Evolutionary conservation across 1,284 basidiomycete species (phyloP).

Genomic region (Cutaneotrichosporon sp.): DNA sequence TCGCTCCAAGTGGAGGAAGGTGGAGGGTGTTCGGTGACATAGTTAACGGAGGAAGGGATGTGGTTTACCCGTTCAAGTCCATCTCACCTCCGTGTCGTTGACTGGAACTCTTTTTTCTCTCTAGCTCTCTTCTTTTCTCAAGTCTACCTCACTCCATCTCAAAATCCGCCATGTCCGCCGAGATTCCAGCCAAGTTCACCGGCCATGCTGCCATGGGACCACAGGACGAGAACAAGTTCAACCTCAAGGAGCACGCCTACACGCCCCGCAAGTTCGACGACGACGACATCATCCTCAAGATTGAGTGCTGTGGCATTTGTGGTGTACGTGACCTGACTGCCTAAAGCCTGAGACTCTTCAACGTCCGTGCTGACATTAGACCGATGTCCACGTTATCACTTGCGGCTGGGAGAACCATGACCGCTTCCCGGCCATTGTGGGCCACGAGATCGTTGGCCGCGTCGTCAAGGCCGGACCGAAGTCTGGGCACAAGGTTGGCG

Average conservation of each 20-base stretch:
- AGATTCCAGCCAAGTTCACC: conserved; percentile 26
- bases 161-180: neutral
- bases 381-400: conserved; percentile 36
- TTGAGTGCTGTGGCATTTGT: conserved; percentile 30
- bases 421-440: conserved; percentile 36
- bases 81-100: no score
- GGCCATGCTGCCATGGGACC: conserved; percentile 31
- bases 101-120: neutral
- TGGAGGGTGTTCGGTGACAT: no score
- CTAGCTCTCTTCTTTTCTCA: neutral
- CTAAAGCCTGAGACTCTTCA: no score
- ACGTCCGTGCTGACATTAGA: conserved; percentile 13
- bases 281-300: conserved; percentile 33
- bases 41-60: no score
- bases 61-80: no score
- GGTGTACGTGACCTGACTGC: conserved; percentile 13
- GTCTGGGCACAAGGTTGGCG: conserved; percentile 60
- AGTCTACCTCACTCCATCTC: neutral
- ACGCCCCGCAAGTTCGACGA: conserved; percentile 36
- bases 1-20: no score
- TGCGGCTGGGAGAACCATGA: conserved; percentile 31
- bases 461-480: conserved; percentile 51
- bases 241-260: conserved; percentile 32
- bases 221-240: conserved; percentile 29
- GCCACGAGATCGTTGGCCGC: conserved; percentile 57